These are phyloP conservation scores for Baeospora myosura DNA, from an alignment of 1,284 basidiomycete species.

Conservation along the genomic window DNA sequence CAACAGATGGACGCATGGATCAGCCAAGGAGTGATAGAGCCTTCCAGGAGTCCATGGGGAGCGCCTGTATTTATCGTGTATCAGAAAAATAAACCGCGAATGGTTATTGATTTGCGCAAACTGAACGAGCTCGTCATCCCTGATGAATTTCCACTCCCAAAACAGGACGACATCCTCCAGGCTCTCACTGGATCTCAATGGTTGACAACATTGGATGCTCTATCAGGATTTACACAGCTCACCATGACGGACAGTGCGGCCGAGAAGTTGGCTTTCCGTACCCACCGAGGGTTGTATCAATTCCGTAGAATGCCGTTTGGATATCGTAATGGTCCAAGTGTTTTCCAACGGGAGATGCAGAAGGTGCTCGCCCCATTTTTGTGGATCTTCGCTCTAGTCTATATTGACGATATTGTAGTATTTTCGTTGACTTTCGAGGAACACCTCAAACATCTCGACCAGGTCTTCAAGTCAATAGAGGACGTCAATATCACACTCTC, in stretches of 20 bases:
- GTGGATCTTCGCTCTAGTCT: slow-evolving; percentile 5
- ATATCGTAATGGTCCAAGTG: slow-evolving; percentile 2
- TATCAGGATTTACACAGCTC: slow-evolving; percentile 1
- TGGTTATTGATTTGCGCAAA: slow-evolving; percentile 8
- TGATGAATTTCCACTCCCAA: slow-evolving; percentile 1
- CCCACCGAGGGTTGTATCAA: neutral
- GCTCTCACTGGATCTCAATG: neutral
- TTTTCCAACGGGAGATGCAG: slow-evolving; percentile 14
- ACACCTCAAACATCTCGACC: neutral
- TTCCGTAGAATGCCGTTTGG: neutral
- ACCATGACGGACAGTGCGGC: neutral
- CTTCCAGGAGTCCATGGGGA: neutral
- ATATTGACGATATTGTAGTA: slow-evolving; percentile 3
- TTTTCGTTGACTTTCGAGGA: neutral
- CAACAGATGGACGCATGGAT: no score
- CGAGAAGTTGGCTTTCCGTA: neutral
- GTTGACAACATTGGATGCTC: neutral
- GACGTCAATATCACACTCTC: neutral
- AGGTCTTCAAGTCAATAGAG: neutral
- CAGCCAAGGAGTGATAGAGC: neutral
- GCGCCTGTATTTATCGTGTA: slow-evolving; percentile 6
- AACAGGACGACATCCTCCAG: neutral
- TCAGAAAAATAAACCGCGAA: neutral
- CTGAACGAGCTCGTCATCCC: slow-evolving; percentile 18
- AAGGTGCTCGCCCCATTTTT: slow-evolving; percentile 11